A percentile compares a stretch with the other conserved stretches of the same genome.
Evolutionary conservation across 2,329 filamentous ascomycete genomes (phyloP).

Genomic region (Leptodontidium sp.): DNA sequence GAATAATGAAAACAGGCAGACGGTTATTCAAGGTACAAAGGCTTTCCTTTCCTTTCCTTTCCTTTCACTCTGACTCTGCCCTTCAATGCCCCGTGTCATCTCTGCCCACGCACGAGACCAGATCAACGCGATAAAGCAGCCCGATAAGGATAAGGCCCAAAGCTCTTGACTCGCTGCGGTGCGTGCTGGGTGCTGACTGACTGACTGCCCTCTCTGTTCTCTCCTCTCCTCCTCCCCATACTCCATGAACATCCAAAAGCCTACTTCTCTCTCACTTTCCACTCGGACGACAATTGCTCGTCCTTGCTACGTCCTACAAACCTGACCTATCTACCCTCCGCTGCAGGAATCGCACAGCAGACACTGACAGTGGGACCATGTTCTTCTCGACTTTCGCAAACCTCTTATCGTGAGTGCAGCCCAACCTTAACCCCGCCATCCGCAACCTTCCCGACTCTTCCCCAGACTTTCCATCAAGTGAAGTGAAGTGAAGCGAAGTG

Average conservation of each 20-base stretch:
- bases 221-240: not conserved
- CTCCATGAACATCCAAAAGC: not conserved
- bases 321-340: not conserved
- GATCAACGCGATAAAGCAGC: constrained; percentile 10
- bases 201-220: not conserved
- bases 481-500: not conserved
- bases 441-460: constrained; percentile 20
- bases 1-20: constrained; percentile 19
- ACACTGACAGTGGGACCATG: constrained; percentile 34
- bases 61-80: not conserved
- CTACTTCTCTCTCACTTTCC: not conserved
- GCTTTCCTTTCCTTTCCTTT: no score
- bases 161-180: not conserved
- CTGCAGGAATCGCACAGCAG: not conserved
- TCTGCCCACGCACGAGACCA: constrained; percentile 28
- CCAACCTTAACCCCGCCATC: constrained; percentile 43
- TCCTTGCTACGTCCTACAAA: not conserved
- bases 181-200: not conserved
- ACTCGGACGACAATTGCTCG: constrained; percentile 1
- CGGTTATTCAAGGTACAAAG: constrained; percentile 15
- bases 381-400: constrained; percentile 85
- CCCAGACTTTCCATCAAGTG: constrained; percentile 20
- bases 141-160: constrained; percentile 15
- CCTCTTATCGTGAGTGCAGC: constrained; percentile 73
- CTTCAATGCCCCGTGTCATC: not conserved